A percentile compares a stretch with the other conserved stretches of the same genome.
Evolutionary conservation across 768 basidiomycete species (phyloP).

Genomic region (Psilocybe subaeruginosa): DNA sequence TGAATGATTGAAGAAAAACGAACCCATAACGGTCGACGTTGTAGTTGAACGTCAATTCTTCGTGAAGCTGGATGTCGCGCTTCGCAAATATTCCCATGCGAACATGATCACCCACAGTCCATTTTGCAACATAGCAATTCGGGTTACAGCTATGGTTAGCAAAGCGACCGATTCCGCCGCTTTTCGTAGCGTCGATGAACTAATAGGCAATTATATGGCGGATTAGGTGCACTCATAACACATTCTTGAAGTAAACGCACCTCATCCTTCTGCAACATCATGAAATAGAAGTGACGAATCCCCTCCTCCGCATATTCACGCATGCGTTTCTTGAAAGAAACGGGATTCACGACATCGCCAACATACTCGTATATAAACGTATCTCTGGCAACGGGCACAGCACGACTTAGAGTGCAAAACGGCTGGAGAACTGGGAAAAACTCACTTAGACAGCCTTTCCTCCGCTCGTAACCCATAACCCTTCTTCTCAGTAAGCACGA

Average conservation of each 20-base stretch:
- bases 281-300: constrained; percentile 97
- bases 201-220: constrained; percentile 27
- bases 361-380: constrained; percentile 96
- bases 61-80: constrained; percentile 70
- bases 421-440: constrained; percentile 12
- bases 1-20: background rate
- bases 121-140: constrained; percentile 97
- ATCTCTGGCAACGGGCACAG: constrained; percentile 57
- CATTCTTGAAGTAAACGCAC: constrained; percentile 43
- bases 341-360: constrained; percentile 91
- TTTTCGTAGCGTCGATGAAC: constrained; percentile 99
- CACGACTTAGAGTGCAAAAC: constrained; percentile 9
- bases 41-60: constrained; percentile 98
- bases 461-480: constrained; percentile 91
- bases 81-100: constrained; percentile 99
- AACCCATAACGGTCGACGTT: constrained; percentile 99
- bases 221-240: background rate
- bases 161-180: constrained; percentile 95
- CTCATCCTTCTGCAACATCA: constrained; percentile 99
- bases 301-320: constrained; percentile 91
- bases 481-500: constrained; percentile 94
- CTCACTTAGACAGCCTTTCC: constrained; percentile 65
- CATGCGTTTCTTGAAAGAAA: constrained; percentile 92
- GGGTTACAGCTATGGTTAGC: constrained; percentile 98
- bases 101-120: constrained; percentile 88